Base-by-base conservation (phyloP, 179 eudicot species). In the Carnegiea gigantea region DNA sequence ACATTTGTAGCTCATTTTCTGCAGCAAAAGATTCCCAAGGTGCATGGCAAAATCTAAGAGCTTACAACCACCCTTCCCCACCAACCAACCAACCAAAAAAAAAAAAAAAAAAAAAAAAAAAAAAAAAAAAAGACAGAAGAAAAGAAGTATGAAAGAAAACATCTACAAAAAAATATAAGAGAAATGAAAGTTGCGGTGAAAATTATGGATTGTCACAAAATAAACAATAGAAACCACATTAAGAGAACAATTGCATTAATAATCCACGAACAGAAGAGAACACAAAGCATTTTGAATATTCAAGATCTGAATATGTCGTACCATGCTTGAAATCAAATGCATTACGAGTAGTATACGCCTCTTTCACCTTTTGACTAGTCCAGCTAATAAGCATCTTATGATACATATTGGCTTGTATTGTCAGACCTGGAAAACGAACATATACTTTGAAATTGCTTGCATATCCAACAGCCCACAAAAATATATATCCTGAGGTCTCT, bases 311-410 rank as follows among this genome's bases (percentile, higher is more conserved):
- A 71, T 40, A 71, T 73, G 70, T 51, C 86, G 75, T 93, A 95
- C 98, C 98, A 86, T 94, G 88, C 86, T 90, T 95, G 80, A 92
- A 95, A 77, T 94, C 93, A 77, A 95, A 92, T 72, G 94, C 92
- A 87, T 95, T 95, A 81, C 87, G 93, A 77, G 88, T 88, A 74
- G 88, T 83, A 75, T 84, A 90, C 82, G 94, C 80, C 79, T 95
- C 92, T 81, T 94, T 94, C 93, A 95, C 91, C 89, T 92, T 94
- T 84, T 95, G 94, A 89, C 97, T 92, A 81, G 98, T 90, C 99
- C 99, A 95, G 84, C 84, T 94, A 82, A 94, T 95, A 83, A 95
- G 95, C 91, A 92, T 88, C 89, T 94, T 94, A 76, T 90, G 91
- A 77, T 94, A 95, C 90, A 94, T 85, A 84, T 94, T 95, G 59